Evolutionary conservation across 2,329 filamentous ascomycete species (phyloP).

Genomic region (Sarocladium kiliense): DNA sequence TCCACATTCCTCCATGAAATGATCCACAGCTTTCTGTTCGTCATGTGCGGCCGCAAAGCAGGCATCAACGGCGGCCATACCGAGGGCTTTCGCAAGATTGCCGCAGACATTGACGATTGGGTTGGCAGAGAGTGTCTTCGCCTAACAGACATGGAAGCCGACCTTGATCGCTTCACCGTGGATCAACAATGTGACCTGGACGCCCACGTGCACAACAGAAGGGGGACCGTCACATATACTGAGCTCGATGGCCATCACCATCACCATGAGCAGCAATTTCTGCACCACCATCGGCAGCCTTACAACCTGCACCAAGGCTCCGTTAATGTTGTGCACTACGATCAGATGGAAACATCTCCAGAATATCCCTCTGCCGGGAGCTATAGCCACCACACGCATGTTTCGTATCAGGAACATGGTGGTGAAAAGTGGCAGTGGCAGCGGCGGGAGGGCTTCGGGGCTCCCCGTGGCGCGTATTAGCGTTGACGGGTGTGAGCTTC

Average conservation of each 20-base stretch:
- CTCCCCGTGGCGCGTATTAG: constrained; percentile 10
- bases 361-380: background rate
- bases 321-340: background rate
- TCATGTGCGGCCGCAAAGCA: constrained; percentile 54
- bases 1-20: constrained; percentile 63
- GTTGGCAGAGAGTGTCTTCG: constrained; percentile 49
- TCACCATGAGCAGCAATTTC: constrained; percentile 11
- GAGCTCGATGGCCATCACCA: constrained; percentile 1
- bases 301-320: background rate
- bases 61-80: constrained; percentile 55
- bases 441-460: constrained; percentile 26
- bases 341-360: constrained; percentile 7
- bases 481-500: background rate
- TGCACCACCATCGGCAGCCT: constrained; percentile 11
- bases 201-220: constrained; percentile 11
- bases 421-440: constrained; percentile 28
- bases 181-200: constrained; percentile 22
- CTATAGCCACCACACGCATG: background rate
- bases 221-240: constrained; percentile 1
- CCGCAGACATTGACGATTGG: constrained; percentile 56
- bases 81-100: constrained; percentile 53
- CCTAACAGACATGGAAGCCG: constrained; percentile 56
- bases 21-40: constrained; percentile 62
- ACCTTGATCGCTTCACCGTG: constrained; percentile 46
- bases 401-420: background rate